Conservation (phyloP, 495 filamentous ascomycete species). For the Bacidia rubella region DNA sequence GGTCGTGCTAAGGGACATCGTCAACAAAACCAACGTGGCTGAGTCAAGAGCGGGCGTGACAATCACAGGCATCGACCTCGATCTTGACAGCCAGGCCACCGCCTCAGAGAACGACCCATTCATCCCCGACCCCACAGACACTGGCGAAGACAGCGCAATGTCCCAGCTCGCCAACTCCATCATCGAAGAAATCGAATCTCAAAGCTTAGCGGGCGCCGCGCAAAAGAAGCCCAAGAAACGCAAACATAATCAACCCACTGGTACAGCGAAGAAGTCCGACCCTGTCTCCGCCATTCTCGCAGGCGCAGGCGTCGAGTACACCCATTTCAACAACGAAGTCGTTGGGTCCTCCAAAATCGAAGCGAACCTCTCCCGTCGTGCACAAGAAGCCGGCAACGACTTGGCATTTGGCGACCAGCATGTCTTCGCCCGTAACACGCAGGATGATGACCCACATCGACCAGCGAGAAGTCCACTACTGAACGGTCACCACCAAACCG, state of each 20-base stretch:
- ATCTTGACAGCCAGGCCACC: conserved; percentile 23
- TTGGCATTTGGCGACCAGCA: conserved; percentile 30
- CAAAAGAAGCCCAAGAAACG: conserved; percentile 21
- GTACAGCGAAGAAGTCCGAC: conserved; percentile 41
- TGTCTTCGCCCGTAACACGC: conserved; percentile 33
- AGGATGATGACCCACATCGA: conserved; percentile 9
- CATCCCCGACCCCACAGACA: conserved; percentile 32
- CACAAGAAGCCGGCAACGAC: conserved; percentile 49
- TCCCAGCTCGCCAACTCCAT: conserved; percentile 64
- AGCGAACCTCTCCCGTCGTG: conserved; percentile 59
- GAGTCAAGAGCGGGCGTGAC: conserved; percentile 79
- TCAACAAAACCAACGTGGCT: conserved; percentile 95
- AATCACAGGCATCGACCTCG: conserved; percentile 59
- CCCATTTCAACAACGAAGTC: conserved; percentile 92
- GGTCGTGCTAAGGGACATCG: conserved; percentile 73
- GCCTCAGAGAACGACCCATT: conserved; percentile 42
- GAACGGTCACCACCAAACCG: conserved; percentile 24
- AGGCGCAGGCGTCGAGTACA: conserved; percentile 83
- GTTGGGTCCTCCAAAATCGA: conserved; percentile 81
- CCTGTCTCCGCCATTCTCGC: conserved; percentile 82
- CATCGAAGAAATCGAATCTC: conserved; percentile 25
- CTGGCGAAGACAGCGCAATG: conserved; percentile 49
- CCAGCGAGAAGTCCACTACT: neutral
- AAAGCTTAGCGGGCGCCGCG: conserved; percentile 10
- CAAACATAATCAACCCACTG: conserved; percentile 6